Base-by-base conservation (phyloP, 331 rosid species). In the Acacia pycnantha region DNA sequence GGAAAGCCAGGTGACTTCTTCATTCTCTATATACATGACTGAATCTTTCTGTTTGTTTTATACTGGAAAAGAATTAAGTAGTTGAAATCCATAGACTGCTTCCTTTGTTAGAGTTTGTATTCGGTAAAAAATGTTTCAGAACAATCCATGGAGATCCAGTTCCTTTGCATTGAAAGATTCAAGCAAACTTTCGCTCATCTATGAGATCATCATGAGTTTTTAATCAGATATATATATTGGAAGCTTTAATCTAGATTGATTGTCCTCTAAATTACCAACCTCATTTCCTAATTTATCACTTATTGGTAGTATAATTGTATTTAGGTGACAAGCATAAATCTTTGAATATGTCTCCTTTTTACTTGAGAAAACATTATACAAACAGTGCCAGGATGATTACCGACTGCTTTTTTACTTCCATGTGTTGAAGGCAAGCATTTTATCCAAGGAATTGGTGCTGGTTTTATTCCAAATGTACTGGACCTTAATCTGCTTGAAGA, bases 401-500 rank as follows among this genome's bases (percentile, higher is more conserved):
- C 77, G 79, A 84, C 76, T 14, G 7, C 41, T 37, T 18, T 81
- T 16, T 78, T 31, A 10, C 40, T 46, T 68, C 2, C 51, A 71
- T 70, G 26, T 75, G 37, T 85, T 74, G 82, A 81, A 92, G 98
- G 97, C 74, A 85, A 76, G 81, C 97, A 94, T 81, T 77, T 84
- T 70, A 94, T 94, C 85, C 92, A 87, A 85, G 98, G 98, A 82
- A 75, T 94, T 51, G 98, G 97, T 76, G 81, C 92, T 56, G 97
- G 97, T 73, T 3, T 87, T 27, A 26, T 93, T 59, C 92, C 94
- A 13, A 13, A 35, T 4, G 83, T 90, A 48, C 85, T 94, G 74
- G 95, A 91, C 41, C 41, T 6, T 37, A 47, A 82, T 46, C 24
- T 93, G 80, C 88, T 94, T 16, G 91, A 92, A 16, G 97, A 89